Evolutionary conservation across 106 monocot species (phyloP), one percentile per base, ranked within the genome.

Genomic region (Dendrobium chrysotoxum): DNA sequence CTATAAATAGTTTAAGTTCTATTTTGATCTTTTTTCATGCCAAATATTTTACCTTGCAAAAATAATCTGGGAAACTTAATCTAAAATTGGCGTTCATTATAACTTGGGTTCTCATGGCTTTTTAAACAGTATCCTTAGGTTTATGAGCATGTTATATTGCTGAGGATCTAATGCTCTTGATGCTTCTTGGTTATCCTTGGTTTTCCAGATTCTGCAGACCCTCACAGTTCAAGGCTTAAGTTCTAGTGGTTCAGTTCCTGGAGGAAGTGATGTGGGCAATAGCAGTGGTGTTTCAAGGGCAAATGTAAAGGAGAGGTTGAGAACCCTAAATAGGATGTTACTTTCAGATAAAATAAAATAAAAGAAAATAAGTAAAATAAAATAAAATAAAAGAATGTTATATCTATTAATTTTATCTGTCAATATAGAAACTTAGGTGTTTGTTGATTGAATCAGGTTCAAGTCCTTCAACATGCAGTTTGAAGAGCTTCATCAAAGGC

Each of bases 401-500:
- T 28, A 28, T 26, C 0, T 66, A 7, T 70, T 39, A 74, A 74
- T n/a, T 38, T 21, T 28, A 74, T 74, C 8, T 13, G 1, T 47
- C 6, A 23, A 21, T 7, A 40, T 39, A 28, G n/a, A 73, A 42
- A 74, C 41, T 40, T 42, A 74, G 4, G 23, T 26, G 30, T 72
- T 40, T 42, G 11, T 41, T 53, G 3, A 15, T 80, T 30, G 57
- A 75, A 74, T 74, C 75, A 89, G 89, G 84, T 89, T 89, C 81
- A 89, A 84, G 81, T 81, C 81, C 47, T 89, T 89, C 72, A 89
- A 86, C 39, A 4, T 77, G 57, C 86, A 86, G 28, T 89, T 89
- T 81, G 89, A 89, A 53, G 89, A 89, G 75, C 85, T 89, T 47
- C 85, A 86, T 79, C 83, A 86, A 75, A 86, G 86, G 46, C 89